Conservation (phyloP, 2,329 filamentous ascomycete genomes). For the Aspergillus arachidicola region DNA sequence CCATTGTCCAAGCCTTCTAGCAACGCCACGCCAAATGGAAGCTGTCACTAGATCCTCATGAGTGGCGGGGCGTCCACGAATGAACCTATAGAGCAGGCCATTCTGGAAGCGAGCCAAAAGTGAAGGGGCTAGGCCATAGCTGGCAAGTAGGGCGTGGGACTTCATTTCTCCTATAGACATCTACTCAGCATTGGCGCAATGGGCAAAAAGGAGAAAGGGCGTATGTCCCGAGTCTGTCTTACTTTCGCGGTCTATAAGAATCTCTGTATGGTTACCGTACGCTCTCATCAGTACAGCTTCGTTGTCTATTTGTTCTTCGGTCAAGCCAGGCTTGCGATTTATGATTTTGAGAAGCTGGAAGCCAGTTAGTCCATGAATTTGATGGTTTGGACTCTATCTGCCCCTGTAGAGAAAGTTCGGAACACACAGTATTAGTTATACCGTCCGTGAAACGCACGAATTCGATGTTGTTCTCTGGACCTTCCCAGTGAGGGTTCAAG, state of each 20-base stretch:
- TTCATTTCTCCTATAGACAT: slow-evolving; percentile 58
- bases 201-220: slow-evolving; percentile 26
- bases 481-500: slow-evolving; percentile 81
- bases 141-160: slow-evolving; percentile 83
- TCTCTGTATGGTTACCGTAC: slow-evolving; percentile 90
- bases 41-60: slow-evolving; percentile 78
- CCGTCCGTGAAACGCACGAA: slow-evolving; percentile 94
- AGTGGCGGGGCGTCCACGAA: slow-evolving; percentile 76
- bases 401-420: neutral
- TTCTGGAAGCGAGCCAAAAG: slow-evolving; percentile 93
- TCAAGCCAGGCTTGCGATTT: slow-evolving; percentile 62
- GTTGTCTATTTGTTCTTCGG: slow-evolving; percentile 75
- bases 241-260: slow-evolving; percentile 94
- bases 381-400: neutral
- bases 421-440: slow-evolving; percentile 86
- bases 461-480: slow-evolving; percentile 72
- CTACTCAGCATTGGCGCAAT: slow-evolving; percentile 41
- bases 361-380: slow-evolving; percentile 21
- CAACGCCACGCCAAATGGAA: slow-evolving; percentile 79
- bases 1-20: slow-evolving; percentile 85
- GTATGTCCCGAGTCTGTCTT: slow-evolving; percentile 47
- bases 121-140: slow-evolving; percentile 78
- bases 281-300: slow-evolving; percentile 88
- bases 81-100: slow-evolving; percentile 91
- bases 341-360: slow-evolving; percentile 55